Base-by-base conservation (phyloP, 495 filamentous ascomycete genomes). In the Barbatosphaeria neglecta region DNA sequence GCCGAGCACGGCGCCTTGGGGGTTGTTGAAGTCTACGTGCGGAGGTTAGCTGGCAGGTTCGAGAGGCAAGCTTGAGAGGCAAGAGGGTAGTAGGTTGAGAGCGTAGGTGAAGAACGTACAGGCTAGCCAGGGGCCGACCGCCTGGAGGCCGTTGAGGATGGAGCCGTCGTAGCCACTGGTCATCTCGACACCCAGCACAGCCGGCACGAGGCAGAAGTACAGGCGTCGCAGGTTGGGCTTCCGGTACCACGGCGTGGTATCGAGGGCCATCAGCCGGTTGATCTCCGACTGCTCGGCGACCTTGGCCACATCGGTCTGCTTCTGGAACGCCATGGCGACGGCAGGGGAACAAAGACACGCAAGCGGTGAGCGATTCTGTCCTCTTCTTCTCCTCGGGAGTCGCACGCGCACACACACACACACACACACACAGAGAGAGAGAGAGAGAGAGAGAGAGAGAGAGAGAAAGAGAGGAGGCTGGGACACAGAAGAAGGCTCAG, bases 81-180 rank as follows among this genome's bases (percentile, higher is more conserved):
- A 19, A n/a, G 20, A 31, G 20, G 22, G 8, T 22, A 41, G 19
- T 5, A 20, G 19, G 13, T n/a, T 41, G 24, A 7, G 9, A 35
- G 5, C 9, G 15, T 3, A 15, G 16, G 39, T 13, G 6, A 25
- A 2, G 10, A 22, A 41, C 39, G 20, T 16, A 41, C 39, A 41
- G 39, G 20, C 20, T 22, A 41, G 20, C 68, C 66, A 74, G 41
- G 63, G 61, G 17, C 46, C 45, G 1, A 73, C 47, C 1, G 70
- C 52, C 48, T 75, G 71, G 2, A 75, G 48, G 16, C 68, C 70
- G 44, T 71, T 74, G 60, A 71, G 68, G 61, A 73, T 67, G 10
- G 63, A 66, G 20, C 61, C 61, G 37, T 52, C 50, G 33, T 49
- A 52, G 22, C 50, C 50, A 37, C 38, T 37, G 13, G 49, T 51